Percentiles rank a stretch among this genome's conserved stretches.
Conservation (phyloP, 345 rosid genomes). For the Eucalyptus regnans region DNA sequence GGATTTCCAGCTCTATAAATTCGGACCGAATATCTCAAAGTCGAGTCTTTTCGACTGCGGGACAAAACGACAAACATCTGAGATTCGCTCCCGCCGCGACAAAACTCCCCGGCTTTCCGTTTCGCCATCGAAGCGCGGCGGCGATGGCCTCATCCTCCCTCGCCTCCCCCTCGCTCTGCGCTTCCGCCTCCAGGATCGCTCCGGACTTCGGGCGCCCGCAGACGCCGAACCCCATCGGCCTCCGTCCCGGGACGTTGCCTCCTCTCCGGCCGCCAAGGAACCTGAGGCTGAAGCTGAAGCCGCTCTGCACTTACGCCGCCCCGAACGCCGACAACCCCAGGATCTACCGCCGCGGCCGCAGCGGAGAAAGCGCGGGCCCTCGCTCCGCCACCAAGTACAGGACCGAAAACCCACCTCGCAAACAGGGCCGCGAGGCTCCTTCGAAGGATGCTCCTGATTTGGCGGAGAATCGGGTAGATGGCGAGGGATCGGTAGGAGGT, state of each 20-base stretch:
- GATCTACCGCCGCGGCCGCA: constrained; percentile 4
- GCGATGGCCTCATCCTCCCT: neutral
- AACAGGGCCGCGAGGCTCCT: neutral
- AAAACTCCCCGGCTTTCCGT: neutral
- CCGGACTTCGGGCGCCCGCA: neutral
- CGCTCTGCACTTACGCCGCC: constrained; percentile 8
- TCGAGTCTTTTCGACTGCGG: neutral
- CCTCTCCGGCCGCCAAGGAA: neutral
- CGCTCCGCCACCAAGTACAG: neutral
- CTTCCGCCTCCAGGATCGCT: neutral
- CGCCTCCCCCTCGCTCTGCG: neutral
- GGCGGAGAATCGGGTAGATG: neutral
- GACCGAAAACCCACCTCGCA: neutral
- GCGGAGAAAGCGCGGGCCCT: neutral
- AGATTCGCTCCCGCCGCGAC: neutral
- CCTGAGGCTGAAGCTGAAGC: neutral
- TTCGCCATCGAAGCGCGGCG: neutral
- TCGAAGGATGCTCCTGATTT: neutral
- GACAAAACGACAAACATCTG: neutral
- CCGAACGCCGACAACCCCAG: constrained; percentile 5
- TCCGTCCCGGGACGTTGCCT: neutral
- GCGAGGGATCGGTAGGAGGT: neutral
- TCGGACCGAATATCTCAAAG: neutral
- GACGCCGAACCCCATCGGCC: neutral
- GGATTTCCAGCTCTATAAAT: neutral